A percentile compares a stretch with the other conserved stretches of the same genome.
These are phyloP conservation scores for Penicillium alfredii DNA, from an alignment of 495 filamentous ascomycete genomes.

Conservation along the genomic window DNA sequence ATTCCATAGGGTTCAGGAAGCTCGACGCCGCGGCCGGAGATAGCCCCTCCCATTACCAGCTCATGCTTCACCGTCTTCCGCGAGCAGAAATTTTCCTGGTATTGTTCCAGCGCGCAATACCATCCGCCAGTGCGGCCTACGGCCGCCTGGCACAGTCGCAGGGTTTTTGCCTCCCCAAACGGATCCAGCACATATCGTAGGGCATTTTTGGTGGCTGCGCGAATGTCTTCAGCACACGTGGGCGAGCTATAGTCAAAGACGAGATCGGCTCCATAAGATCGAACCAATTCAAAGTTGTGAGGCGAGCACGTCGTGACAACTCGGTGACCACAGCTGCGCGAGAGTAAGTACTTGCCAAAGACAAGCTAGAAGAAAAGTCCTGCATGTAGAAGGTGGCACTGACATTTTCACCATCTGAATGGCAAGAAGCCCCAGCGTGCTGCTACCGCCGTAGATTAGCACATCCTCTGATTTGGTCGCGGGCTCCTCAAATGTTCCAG, in stretches of 20 bases:
- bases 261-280: conserved; percentile 42
- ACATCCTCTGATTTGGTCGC: conserved; percentile 21
- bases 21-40: conserved; percentile 23
- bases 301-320: conserved; percentile 52
- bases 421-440: conserved; percentile 39
- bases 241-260: conserved; percentile 51
- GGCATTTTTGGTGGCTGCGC: conserved; percentile 26
- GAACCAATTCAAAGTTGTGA: conserved; percentile 49
- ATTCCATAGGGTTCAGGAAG: conserved; percentile 26
- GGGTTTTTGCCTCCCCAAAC: conserved; percentile 30
- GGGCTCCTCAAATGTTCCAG: conserved; percentile 21
- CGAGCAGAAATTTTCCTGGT: conserved; percentile 17
- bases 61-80: conserved; percentile 25
- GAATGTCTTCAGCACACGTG: conserved; percentile 38
- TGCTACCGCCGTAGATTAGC: conserved; percentile 42
- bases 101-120: conserved; percentile 36
- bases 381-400: conserved; percentile 8
- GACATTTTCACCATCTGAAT: conserved; percentile 39
- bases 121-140: conserved; percentile 39
- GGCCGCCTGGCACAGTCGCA: conserved; percentile 33
- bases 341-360: no score
- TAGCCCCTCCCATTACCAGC: conserved; percentile 25
- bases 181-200: conserved; percentile 38
- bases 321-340: conserved; percentile 31
- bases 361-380: no score